These are phyloP conservation scores for Cavenderia fasciculata DNA, from an alignment of 78 protist species.

Conservation along the genomic window DNA sequence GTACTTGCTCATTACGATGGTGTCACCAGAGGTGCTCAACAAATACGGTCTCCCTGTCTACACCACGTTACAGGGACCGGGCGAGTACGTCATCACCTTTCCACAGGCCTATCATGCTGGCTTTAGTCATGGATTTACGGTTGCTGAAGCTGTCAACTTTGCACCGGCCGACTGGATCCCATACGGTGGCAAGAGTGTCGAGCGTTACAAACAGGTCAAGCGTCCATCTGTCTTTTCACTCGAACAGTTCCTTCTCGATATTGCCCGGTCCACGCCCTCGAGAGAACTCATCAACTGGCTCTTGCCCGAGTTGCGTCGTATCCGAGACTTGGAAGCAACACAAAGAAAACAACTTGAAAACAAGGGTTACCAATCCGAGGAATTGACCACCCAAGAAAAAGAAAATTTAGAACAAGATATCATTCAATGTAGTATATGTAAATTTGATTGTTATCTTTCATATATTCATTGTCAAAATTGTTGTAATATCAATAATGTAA, in stretches of 20 bases:
- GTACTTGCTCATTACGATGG: conserved; percentile 75
- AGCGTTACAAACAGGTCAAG: conserved; percentile 42
- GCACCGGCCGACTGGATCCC: conserved; percentile 88
- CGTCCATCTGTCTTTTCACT: conserved; percentile 62
- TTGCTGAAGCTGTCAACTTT: conserved; percentile 95
- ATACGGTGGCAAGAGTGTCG: conserved; percentile 55
- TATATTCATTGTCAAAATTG: conserved; percentile 15
- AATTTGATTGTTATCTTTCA: conserved; percentile 66
- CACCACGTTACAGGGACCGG: conserved; percentile 84
- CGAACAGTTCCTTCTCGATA: conserved; percentile 58
- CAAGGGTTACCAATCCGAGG: background rate
- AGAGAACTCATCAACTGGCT: background rate
- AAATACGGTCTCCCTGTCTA: conserved; percentile 64
- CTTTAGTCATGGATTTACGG: conserved; percentile 89
- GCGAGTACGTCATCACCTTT: conserved; percentile 93
- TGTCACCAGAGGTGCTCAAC: conserved; percentile 68
- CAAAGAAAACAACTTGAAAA: background rate
- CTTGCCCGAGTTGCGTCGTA: background rate
- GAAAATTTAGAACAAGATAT: conserved; percentile 4
- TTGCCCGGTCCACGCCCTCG: background rate
- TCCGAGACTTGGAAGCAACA: background rate
- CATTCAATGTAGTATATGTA: conserved; percentile 68
- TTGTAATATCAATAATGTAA: background rate
- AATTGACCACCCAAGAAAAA: background rate
- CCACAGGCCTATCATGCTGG: conserved; percentile 96